Evolutionary conservation across 78 protist species (phyloP).

Genomic region (Dictyostelium discoideum): DNA sequence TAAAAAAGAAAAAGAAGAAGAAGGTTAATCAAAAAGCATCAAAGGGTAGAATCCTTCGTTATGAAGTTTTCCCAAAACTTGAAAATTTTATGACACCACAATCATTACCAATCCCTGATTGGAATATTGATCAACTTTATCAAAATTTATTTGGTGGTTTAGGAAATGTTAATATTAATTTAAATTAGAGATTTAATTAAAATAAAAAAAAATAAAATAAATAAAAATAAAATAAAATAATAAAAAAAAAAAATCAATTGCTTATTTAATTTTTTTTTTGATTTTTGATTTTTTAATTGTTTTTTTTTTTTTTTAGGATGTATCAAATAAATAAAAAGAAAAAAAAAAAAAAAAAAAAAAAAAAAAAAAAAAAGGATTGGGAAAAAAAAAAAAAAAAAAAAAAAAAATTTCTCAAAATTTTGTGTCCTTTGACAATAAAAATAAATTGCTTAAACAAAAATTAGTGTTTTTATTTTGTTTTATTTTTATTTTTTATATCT

Average conservation of each 20-base stretch:
- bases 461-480: no score
- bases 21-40: slow-evolving; percentile 43
- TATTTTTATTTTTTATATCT: background rate
- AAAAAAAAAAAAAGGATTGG: no score
- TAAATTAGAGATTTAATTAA: background rate
- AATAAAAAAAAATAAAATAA: background rate
- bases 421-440: no score
- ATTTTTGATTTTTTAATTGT: no score
- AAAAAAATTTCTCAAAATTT: no score
- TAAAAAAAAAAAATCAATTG: background rate
- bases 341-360: no score
- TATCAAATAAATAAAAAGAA: no score
- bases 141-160: slow-evolving; percentile 59
- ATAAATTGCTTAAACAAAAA: no score
- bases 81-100: slow-evolving; percentile 72
- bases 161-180: background rate
- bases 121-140: slow-evolving; percentile 65
- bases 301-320: no score
- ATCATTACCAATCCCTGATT: slow-evolving; percentile 17
- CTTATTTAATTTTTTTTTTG: no score
- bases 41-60: slow-evolving; percentile 23
- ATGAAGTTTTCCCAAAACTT: slow-evolving; percentile 53
- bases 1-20: slow-evolving; percentile 47
- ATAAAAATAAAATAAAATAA: background rate
- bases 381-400: no score